These are phyloP conservation scores for Periglandula ipomoeae DNA, from an alignment of 2,329 filamentous ascomycete species.

Conservation along the genomic window DNA sequence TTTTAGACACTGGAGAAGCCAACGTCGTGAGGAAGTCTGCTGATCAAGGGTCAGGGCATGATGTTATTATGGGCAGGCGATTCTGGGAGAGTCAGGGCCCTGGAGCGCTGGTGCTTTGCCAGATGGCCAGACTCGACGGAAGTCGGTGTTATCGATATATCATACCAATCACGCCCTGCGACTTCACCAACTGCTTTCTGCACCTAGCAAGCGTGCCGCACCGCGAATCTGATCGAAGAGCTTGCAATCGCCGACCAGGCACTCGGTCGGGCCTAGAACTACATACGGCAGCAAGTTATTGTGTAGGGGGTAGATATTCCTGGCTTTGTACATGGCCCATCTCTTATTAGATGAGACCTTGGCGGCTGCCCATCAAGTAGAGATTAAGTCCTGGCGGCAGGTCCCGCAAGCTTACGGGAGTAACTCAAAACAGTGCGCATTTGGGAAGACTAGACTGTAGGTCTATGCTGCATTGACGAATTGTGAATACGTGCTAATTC, in stretches of 20 bases:
- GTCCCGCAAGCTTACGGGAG: constrained; percentile 2
- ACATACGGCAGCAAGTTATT: neutral
- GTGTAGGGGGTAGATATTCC: neutral
- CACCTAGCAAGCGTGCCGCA: neutral
- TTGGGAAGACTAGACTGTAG: neutral
- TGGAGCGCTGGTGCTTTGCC: no score
- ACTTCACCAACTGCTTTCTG: neutral
- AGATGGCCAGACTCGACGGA: no score
- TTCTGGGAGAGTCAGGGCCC: no score
- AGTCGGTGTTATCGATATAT: no score
- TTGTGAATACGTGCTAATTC: constrained; percentile 4
- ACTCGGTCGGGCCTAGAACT: neutral
- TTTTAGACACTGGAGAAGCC: no score
- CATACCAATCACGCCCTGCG: no score
- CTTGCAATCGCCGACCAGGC: neutral
- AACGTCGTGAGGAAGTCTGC: no score
- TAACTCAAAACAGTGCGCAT: neutral
- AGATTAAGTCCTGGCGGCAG: constrained; percentile 3
- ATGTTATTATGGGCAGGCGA: no score
- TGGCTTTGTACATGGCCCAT: neutral
- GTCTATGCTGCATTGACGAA: rapidly evolving
- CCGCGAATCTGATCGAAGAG: neutral
- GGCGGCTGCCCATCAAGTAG: neutral
- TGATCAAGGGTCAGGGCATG: no score
- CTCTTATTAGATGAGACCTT: constrained; percentile 6